These are phyloP conservation scores for Suhomyces pyralidae DNA, from an alignment of 805 yeast genomes.

Conservation along the genomic window DNA sequence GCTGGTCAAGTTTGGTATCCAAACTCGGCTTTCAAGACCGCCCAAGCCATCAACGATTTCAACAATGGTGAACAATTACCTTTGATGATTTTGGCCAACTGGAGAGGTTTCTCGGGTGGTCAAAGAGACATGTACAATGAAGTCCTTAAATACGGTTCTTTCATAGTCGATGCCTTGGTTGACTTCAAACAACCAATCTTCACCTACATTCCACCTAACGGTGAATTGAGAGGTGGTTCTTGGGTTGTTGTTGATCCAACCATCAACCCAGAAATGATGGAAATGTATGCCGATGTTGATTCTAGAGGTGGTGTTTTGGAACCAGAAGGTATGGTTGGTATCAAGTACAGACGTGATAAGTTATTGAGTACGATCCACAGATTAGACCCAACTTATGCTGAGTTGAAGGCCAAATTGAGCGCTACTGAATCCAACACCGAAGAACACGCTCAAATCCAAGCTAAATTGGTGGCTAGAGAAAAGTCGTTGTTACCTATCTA, in stretches of 20 bases:
- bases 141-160: conserved; percentile 94
- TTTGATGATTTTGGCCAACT: conserved; percentile 94
- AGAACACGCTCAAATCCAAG: conserved; percentile 61
- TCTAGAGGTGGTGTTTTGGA: conserved; percentile 97
- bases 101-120: conserved; percentile 99
- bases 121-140: conserved; percentile 99
- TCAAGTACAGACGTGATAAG: conserved; percentile 93
- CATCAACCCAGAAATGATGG: conserved; percentile 96
- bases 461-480: conserved; percentile 76
- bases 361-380: conserved; percentile 87
- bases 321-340: conserved; percentile 99
- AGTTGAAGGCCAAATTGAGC: conserved; percentile 58
- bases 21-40: conserved; percentile 97
- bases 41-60: conserved; percentile 97
- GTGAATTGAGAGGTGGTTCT: conserved; percentile 99
- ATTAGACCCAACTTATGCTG: conserved; percentile 73
- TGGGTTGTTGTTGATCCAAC: conserved; percentile 99
- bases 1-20: conserved; percentile 99
- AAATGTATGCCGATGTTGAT: conserved; percentile 96
- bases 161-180: conserved; percentile 94
- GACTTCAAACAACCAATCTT: conserved; percentile 95
- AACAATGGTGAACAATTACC: conserved; percentile 98
- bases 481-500: conserved; percentile 78
- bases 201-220: conserved; percentile 96
- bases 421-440: conserved; percentile 54